phyloP scores from a whole-genome alignment of 1,284 basidiomycete species.

The Fomitopsis betulina region DNA sequence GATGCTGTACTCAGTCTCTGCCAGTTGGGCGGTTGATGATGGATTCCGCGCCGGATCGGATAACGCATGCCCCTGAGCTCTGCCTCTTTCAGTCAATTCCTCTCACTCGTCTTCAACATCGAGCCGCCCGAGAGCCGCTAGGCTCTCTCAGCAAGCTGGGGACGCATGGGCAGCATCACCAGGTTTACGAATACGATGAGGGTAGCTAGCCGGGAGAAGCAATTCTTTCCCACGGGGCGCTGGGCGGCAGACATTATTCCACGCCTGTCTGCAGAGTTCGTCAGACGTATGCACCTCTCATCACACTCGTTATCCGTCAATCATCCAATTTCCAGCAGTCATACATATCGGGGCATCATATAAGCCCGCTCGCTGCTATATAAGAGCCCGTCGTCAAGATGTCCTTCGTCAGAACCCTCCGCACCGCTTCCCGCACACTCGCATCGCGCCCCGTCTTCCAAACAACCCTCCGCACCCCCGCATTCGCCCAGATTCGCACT shows the following conservation, averaged over 20 bases:
- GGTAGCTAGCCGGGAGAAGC: background rate
- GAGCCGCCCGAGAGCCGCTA: background rate
- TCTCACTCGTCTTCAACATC: background rate
- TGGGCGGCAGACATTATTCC: background rate
- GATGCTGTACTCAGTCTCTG: too few species aligned
- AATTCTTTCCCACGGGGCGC: background rate
- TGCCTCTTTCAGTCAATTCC: background rate
- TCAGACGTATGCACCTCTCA: background rate
- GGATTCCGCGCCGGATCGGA: background rate
- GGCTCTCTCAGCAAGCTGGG: background rate
- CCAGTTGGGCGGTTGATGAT: background rate
- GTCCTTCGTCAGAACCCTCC: background rate
- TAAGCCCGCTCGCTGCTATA: background rate
- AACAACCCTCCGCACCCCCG: background rate
- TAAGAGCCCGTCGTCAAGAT: background rate
- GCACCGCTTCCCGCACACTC: constrained; percentile 2
- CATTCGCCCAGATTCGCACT: constrained; percentile 8
- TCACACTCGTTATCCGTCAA: background rate
- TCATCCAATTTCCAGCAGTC: background rate
- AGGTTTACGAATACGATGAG: background rate
- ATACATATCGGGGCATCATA: background rate
- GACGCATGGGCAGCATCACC: background rate
- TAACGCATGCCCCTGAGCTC: background rate
- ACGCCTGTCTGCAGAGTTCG: background rate
- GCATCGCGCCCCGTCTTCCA: background rate